Conservation (phyloP, 345 rosid species). For the Salix koriyanagi region DNA sequence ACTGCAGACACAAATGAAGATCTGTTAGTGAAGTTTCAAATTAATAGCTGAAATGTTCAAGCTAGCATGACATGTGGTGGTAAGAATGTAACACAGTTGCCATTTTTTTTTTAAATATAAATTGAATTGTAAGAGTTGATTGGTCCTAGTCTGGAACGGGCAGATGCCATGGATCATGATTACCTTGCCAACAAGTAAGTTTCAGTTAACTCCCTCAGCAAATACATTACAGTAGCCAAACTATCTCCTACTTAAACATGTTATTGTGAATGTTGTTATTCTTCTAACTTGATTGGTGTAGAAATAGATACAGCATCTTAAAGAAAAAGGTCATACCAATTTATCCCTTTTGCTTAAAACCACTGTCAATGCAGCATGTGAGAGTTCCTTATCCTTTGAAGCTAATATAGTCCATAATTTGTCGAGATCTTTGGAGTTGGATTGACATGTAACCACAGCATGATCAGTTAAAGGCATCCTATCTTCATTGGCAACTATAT, state of each 20-base stretch:
- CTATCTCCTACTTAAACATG: not conserved
- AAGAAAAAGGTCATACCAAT: slow-evolving; percentile 41
- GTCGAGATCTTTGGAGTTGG: slow-evolving; percentile 32
- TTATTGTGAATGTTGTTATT: not conserved
- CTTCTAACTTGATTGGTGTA: not conserved
- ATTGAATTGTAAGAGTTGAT: not conserved
- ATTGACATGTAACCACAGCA: slow-evolving; percentile 20
- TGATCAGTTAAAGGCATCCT: slow-evolving; percentile 9
- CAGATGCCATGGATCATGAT: not conserved
- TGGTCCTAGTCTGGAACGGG: not conserved
- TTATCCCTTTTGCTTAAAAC: slow-evolving; percentile 54
- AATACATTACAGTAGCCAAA: not conserved
- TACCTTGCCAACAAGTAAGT: not conserved
- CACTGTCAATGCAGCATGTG: slow-evolving; percentile 48
- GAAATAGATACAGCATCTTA: not conserved
- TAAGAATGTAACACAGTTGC: not conserved
- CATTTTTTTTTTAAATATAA: not conserved
- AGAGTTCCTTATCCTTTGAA: slow-evolving; percentile 39
- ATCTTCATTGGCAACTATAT: slow-evolving; percentile 13
- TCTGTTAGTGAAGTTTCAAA: not conserved
- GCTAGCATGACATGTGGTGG: not conserved
- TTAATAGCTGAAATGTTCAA: not conserved
- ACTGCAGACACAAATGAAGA: slow-evolving; percentile 37
- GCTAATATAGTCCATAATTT: slow-evolving; percentile 31
- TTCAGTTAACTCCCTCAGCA: not conserved